Percentiles rank a stretch among this genome's conserved stretches.
Conservation (phyloP, 2,329 filamentous ascomycete species). For the Proliferodiscus dingleyae region DNA sequence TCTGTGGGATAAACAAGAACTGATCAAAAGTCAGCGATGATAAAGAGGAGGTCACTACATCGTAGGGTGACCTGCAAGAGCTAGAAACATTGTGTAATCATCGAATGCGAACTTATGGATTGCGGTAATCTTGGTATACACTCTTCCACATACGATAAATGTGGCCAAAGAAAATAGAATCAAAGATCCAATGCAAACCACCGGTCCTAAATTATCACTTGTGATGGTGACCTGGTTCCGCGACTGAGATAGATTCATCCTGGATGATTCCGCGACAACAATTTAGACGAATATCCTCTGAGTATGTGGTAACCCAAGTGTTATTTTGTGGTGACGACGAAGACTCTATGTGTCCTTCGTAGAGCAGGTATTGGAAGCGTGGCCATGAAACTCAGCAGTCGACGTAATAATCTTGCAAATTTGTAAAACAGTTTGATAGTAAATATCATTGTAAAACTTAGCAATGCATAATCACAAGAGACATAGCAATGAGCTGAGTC, state of each 20-base stretch:
- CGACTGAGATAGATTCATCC: background rate
- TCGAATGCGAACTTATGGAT: background rate
- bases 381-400: too few relatives aligned
- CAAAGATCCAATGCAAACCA: background rate
- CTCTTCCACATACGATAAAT: background rate
- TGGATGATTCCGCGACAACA: too few relatives aligned
- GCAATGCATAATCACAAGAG: too few relatives aligned
- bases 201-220: background rate
- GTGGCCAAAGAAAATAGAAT: background rate
- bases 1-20: background rate
- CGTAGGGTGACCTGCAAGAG: background rate
- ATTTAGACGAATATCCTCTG: too few relatives aligned
- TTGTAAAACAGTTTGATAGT: too few relatives aligned
- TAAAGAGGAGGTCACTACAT: background rate
- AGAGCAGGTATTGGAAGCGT: too few relatives aligned
- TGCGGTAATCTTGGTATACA: background rate
- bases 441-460: too few relatives aligned
- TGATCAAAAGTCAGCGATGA: background rate
- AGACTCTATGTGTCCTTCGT: too few relatives aligned
- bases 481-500: too few relatives aligned
- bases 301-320: too few relatives aligned
- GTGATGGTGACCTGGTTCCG: slow-evolving; percentile 1
- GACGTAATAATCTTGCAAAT: too few relatives aligned
- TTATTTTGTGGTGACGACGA: too few relatives aligned
- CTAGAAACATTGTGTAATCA: background rate